phyloP scores from a whole-genome alignment of 305 asterid genomes.

The Ruellia speciosa region DNA sequence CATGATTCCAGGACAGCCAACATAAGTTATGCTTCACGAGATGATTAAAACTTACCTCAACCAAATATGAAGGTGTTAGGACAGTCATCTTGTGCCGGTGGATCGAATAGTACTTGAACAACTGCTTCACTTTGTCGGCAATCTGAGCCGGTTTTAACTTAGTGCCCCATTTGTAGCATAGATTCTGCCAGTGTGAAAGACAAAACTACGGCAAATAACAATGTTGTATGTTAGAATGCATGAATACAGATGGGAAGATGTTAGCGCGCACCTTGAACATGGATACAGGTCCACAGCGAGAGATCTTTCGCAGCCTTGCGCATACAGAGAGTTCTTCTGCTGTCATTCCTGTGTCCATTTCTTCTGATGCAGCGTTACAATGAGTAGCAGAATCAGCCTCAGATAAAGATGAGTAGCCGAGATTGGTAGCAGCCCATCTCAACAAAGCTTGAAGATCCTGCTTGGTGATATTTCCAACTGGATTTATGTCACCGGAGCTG shows the following conservation, averaged over 20 bases:
- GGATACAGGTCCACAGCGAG: conserved; percentile 93
- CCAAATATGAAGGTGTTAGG: conserved; percentile 86
- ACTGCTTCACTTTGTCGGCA: conserved; percentile 79
- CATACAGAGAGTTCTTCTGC: conserved; percentile 90
- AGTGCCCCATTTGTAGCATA: conserved; percentile 86
- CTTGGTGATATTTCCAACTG: conserved; percentile 94
- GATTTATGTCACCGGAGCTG: conserved; percentile 95
- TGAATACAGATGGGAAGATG: not conserved
- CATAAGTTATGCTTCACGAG: not conserved
- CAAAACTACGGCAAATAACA: not conserved
- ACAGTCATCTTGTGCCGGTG: conserved; percentile 95
- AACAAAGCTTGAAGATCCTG: conserved; percentile 73
- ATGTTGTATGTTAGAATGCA: not conserved
- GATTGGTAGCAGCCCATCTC: conserved; percentile 82
- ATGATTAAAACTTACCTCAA: conserved; percentile 58
- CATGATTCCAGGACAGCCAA: not conserved
- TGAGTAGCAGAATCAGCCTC: conserved; percentile 97
- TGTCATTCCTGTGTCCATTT: conserved; percentile 98
- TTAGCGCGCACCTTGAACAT: conserved; percentile 73
- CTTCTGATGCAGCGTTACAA: conserved; percentile 18
- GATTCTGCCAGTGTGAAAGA: conserved; percentile 42
- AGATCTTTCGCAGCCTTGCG: conserved; percentile 88
- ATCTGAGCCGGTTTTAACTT: conserved; percentile 66
- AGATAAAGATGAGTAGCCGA: conserved; percentile 76
- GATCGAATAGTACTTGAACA: conserved; percentile 88